phyloP scores from a whole-genome alignment of 345 rosid genomes.

The Rhodomyrtus tomentosa region DNA sequence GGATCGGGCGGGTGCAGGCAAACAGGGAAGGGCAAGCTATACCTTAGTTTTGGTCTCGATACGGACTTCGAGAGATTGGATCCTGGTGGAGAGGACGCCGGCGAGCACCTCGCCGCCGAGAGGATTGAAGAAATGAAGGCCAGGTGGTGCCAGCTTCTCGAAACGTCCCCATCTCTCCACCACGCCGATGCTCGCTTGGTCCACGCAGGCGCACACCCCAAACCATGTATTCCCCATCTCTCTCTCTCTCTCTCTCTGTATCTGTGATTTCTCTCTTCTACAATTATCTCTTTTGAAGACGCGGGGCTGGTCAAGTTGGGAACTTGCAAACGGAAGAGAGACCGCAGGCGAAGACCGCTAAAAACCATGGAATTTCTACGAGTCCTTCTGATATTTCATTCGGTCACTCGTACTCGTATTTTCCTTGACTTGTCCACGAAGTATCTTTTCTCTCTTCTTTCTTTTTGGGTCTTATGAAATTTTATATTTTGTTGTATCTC shows the following conservation, averaged over 20 bases:
- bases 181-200: constrained; percentile 77
- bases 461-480: neutral
- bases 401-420: neutral
- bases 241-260: neutral
- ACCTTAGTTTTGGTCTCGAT: constrained; percentile 97
- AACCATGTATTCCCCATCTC: constrained; percentile 55
- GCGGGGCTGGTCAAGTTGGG: neutral
- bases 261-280: neutral
- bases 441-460: neutral
- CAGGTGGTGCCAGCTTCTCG: constrained; percentile 75
- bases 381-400: neutral
- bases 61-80: constrained; percentile 78
- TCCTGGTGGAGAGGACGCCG: constrained; percentile 81
- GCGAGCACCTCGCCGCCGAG: constrained; percentile 64
- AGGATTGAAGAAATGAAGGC: constrained; percentile 69
- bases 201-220: constrained; percentile 48
- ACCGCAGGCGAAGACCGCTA: neutral
- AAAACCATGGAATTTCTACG: neutral
- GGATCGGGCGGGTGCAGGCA: neutral
- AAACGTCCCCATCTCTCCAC: constrained; percentile 93
- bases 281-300: neutral
- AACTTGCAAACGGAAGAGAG: neutral
- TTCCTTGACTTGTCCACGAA: neutral
- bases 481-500: no score
- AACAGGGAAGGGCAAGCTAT: neutral